A percentile compares a stretch with the other conserved stretches of the same genome.
Evolutionary conservation across 345 rosid genomes (phyloP).

Genomic region (Citrus mangshanensis): DNA sequence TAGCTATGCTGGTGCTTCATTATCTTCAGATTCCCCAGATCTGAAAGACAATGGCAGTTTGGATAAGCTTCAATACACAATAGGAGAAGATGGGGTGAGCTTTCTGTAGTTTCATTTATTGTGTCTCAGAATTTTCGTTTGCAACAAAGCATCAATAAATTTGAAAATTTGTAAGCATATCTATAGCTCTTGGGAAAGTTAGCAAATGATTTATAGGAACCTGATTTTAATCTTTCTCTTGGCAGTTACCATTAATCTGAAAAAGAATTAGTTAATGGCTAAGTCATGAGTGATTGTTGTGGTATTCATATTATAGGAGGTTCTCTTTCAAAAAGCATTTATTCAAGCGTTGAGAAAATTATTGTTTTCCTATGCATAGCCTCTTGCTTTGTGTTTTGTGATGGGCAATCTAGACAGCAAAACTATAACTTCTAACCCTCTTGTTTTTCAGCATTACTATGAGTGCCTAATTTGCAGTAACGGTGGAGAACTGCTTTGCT

Average conservation of each 20-base stretch:
- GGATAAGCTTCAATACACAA: background rate
- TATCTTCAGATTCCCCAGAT: background rate
- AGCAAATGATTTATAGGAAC: too few species aligned
- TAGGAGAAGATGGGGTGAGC: conserved; percentile 12
- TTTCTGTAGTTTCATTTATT: background rate
- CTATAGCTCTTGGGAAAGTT: background rate
- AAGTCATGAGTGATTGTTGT: background rate
- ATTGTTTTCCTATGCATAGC: background rate
- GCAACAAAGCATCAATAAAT: background rate
- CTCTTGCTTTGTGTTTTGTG: background rate
- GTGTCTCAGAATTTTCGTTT: background rate
- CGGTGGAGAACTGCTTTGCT: conserved; percentile 1
- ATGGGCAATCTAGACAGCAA: background rate
- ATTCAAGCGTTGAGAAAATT: background rate
- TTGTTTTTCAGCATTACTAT: background rate
- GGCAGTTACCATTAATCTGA: background rate
- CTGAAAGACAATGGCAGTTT: background rate
- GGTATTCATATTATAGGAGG: background rate
- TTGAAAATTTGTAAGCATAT: background rate
- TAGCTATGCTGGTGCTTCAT: background rate
- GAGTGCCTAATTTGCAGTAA: background rate
- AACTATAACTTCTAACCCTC: background rate
- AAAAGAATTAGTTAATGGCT: background rate
- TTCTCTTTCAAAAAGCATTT: background rate
- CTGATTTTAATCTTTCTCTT: background rate